These are phyloP conservation scores for Trichoderma brevicompactum DNA, from an alignment of 2,329 filamentous ascomycete species.

Conservation along the genomic window DNA sequence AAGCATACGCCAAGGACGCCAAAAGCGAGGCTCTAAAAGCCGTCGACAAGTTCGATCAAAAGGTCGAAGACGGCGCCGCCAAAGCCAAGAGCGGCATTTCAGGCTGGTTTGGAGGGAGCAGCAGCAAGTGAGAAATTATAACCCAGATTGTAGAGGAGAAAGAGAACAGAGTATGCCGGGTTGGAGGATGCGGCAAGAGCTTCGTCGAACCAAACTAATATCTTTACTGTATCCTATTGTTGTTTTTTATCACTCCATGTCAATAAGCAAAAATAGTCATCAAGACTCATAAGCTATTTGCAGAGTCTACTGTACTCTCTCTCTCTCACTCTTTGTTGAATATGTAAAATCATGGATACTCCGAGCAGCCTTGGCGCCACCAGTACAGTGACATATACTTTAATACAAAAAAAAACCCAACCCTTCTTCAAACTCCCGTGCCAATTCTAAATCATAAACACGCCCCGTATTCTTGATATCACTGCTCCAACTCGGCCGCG, in stretches of 20 bases:
- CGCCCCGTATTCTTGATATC: slow-evolving; percentile 25
- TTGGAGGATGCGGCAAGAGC: background rate
- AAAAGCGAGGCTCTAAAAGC: slow-evolving; percentile 70
- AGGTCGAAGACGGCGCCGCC: slow-evolving; percentile 74
- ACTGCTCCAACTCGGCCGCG: slow-evolving; percentile 52
- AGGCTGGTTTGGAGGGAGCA: slow-evolving; percentile 81
- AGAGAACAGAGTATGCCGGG: background rate
- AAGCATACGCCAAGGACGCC: slow-evolving; percentile 64
- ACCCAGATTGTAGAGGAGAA: background rate
- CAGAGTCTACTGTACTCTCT: background rate
- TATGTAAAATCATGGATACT: background rate
- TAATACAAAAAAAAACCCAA: background rate
- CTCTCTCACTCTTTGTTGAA: background rate
- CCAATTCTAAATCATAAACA: slow-evolving; percentile 21
- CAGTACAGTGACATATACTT: background rate
- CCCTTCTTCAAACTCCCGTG: slow-evolving; percentile 18
- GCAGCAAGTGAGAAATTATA: slow-evolving; percentile 40
- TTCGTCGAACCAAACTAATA: background rate
- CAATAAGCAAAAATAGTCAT: background rate
- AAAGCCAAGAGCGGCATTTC: slow-evolving; percentile 85
- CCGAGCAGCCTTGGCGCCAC: background rate
- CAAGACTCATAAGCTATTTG: background rate
- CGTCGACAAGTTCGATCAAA: slow-evolving; percentile 81
- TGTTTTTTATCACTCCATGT: background rate
- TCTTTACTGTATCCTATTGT: background rate